Conservation (phyloP, 2,329 filamentous ascomycete species). For the Paramyrothecium sp. region DNA sequence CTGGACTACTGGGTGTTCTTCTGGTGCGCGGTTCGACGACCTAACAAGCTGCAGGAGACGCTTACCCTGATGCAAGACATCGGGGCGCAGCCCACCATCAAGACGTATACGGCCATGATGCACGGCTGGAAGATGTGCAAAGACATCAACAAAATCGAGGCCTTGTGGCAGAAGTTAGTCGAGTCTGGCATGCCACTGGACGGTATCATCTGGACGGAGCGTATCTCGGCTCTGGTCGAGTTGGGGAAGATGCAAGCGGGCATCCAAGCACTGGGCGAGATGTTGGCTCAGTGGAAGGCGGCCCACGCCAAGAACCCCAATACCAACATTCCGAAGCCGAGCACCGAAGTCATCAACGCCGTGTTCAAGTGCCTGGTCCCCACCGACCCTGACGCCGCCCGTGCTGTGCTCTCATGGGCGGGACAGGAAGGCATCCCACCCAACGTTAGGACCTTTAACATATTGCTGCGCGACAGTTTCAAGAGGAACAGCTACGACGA, state of each 20-base stretch:
- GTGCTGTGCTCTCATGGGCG: slow-evolving; percentile 59
- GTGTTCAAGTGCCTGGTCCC: slow-evolving; percentile 63
- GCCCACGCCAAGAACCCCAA: slow-evolving; percentile 26
- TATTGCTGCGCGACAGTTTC: slow-evolving; percentile 61
- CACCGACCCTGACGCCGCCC: slow-evolving; percentile 46
- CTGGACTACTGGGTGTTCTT: slow-evolving; percentile 40
- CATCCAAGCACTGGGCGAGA: slow-evolving; percentile 64
- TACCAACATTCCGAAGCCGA: slow-evolving; percentile 50
- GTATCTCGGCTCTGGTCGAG: slow-evolving; percentile 65
- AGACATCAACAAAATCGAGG: slow-evolving; percentile 59
- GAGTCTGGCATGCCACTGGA: slow-evolving; percentile 60
- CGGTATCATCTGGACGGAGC: slow-evolving; percentile 64
- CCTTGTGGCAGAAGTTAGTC: slow-evolving; percentile 66
- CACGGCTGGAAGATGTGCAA: slow-evolving; percentile 63
- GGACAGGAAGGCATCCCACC: slow-evolving; percentile 52
- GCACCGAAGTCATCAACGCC: slow-evolving; percentile 66
- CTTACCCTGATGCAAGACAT: slow-evolving; percentile 42
- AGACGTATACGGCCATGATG: slow-evolving; percentile 73
- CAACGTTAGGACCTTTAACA: slow-evolving; percentile 65
- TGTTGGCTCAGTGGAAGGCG: slow-evolving; percentile 59
- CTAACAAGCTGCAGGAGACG: slow-evolving; percentile 28
- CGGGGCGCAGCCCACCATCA: slow-evolving; percentile 57
- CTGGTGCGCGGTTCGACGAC: slow-evolving; percentile 32
- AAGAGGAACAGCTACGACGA: slow-evolving; percentile 44
- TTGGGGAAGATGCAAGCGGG: slow-evolving; percentile 52